A percentile compares a stretch with the other conserved stretches of the same genome.
Conservation (phyloP, 2,329 filamentous ascomycete species). For the Diaporthe aspalathi region DNA sequence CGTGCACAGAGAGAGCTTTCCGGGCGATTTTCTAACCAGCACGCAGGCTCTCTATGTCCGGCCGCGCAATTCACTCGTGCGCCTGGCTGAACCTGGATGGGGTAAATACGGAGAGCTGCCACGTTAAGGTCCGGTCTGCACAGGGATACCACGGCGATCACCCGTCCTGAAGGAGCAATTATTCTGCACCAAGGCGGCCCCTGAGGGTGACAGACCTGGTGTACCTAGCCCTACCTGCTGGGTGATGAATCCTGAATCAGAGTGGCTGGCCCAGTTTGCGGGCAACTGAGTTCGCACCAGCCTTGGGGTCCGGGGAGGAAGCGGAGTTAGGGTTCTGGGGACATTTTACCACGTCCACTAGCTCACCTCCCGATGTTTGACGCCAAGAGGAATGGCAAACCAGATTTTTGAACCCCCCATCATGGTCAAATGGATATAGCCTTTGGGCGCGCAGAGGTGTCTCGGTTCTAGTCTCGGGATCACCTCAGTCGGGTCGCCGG, state of each 20-base stretch:
- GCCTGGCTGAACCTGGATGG: neutral
- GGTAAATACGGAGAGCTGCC: neutral
- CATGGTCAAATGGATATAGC: neutral
- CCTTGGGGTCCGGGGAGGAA: neutral
- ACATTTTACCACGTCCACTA: neutral
- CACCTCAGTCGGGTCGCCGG: neutral
- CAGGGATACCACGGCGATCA: neutral
- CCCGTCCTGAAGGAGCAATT: neutral
- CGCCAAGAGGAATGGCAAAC: no score
- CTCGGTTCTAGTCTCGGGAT: neutral
- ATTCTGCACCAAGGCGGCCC: neutral
- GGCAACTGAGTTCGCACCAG: neutral
- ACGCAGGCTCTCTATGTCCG: no score
- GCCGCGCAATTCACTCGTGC: no score
- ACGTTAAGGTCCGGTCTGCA: neutral
- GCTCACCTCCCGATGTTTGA: neutral
- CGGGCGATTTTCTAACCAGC: no score
- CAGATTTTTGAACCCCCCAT: no score
- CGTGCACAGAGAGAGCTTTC: constrained; percentile 2
- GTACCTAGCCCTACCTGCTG: no score
- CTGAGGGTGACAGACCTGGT: no score
- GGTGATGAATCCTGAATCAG: no score
- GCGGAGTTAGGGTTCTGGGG: neutral
- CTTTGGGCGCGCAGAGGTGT: neutral
- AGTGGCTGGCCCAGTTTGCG: no score